phyloP scores from a whole-genome alignment of 768 basidiomycete genomes.

The Leccinum barrowsii region DNA sequence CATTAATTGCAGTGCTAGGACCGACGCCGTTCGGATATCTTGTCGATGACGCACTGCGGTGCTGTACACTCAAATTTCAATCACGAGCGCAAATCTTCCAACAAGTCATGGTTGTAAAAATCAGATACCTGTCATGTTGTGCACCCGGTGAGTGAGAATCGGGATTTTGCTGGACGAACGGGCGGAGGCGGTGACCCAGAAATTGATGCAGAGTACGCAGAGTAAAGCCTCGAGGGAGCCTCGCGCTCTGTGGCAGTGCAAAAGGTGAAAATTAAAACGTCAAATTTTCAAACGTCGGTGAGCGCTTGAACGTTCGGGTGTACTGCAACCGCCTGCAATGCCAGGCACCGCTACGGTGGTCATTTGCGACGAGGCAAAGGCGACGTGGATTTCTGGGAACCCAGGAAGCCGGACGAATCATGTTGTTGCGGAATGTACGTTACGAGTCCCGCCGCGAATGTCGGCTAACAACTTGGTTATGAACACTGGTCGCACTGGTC shows the following conservation, averaged over 20 bases:
- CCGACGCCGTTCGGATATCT: constrained; percentile 4
- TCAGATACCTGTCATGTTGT: constrained; percentile 1
- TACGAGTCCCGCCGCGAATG: neutral
- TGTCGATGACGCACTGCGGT: constrained; percentile 2
- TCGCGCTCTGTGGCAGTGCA: constrained; percentile 25
- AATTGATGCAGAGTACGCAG: neutral
- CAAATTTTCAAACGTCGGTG: constrained; percentile 3
- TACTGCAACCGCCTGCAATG: constrained; percentile 11
- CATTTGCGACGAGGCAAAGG: constrained; percentile 20
- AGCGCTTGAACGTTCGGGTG: neutral
- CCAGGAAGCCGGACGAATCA: neutral
- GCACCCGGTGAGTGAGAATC: neutral
- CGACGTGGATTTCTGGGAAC: constrained; percentile 10
- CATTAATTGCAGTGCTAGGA: constrained; percentile 21
- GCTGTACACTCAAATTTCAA: constrained; percentile 9
- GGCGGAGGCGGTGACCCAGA: neutral
- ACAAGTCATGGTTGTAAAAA: neutral
- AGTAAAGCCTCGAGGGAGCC: constrained; percentile 28
- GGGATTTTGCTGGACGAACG: neutral
- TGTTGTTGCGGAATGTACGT: neutral
- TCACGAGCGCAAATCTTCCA: neutral
- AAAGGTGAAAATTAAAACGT: neutral
- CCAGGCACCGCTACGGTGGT: constrained; percentile 8
- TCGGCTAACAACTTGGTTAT: neutral
- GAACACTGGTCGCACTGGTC: too few relatives aligned